Evolutionary conservation across 345 rosid species (phyloP).

Genomic region (Raphanus sativus): DNA sequence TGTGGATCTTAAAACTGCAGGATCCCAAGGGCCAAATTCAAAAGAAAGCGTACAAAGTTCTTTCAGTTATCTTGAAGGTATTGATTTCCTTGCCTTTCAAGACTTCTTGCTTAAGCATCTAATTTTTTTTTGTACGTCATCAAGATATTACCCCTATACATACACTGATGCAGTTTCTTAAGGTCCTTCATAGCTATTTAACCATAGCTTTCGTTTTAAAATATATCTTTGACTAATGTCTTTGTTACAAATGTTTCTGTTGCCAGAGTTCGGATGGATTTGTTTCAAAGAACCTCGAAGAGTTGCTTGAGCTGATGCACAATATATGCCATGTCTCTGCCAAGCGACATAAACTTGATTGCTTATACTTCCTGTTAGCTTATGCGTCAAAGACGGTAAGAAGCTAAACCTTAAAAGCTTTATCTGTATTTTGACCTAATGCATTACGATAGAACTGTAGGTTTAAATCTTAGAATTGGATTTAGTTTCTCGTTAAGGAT

Average conservation of each 20-base stretch:
- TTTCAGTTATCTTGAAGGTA: slow-evolving; percentile 81
- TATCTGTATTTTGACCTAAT: slow-evolving; percentile 14
- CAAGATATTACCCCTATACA: slow-evolving; percentile 2
- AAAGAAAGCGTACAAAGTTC: slow-evolving; percentile 93
- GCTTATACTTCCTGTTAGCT: slow-evolving; percentile 73
- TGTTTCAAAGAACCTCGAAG: slow-evolving; percentile 59
- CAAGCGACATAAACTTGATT: slow-evolving; percentile 85
- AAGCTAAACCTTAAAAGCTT: slow-evolving; percentile 11
- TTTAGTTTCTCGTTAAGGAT: not conserved
- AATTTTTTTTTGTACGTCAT: not conserved
- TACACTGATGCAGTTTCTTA: not conserved
- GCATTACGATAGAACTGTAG: not conserved
- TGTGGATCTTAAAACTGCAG: slow-evolving; percentile 48
- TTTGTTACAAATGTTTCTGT: slow-evolving; percentile 10
- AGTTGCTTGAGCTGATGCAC: slow-evolving; percentile 68
- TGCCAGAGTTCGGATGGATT: slow-evolving; percentile 61
- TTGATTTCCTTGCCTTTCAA: slow-evolving; percentile 2
- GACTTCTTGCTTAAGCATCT: not conserved
- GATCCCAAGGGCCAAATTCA: slow-evolving; percentile 71
- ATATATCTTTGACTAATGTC: slow-evolving; percentile 16
- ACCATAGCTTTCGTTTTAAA: not conserved
- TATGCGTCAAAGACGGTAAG: slow-evolving; percentile 58
- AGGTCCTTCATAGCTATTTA: slow-evolving; percentile 1
- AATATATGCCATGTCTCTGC: slow-evolving; percentile 92
- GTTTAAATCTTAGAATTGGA: not conserved